Evolutionary conservation across 1,284 basidiomycete species (phyloP), one percentile per base, ranked within the genome.

Genomic region (Leccinum pachyderme): DNA sequence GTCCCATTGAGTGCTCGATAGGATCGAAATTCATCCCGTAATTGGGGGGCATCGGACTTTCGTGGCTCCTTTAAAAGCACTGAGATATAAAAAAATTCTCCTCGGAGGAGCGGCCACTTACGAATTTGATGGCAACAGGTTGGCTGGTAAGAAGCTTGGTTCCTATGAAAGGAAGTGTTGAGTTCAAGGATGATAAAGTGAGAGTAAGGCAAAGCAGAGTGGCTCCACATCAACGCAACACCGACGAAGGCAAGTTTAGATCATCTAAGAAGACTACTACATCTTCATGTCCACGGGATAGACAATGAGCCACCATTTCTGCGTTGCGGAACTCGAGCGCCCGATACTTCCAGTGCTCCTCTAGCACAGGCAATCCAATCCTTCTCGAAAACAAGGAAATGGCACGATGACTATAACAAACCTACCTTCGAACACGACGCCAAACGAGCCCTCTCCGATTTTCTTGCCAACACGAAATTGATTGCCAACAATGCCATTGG

Each of bases 91-190:
- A 62, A 49, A 58, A 49, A 39, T 7, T 41, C 52, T 56, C 51
- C 45, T 59, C 50, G 60, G 50, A 43, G 44, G 56, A 62, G 50
- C 48, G 54, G 56, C 51, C 55, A 80, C 89, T 60, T 64, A 95
- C 95, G 75, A 98, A 98, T 84, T 98, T 98, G 80, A 98, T 96
- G 56, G 95, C 96, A 59, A 98, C 93, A 1, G 93, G 93, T 64
- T 91, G 91, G 63, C 82, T 91, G 67, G 92, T 89, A 63, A 93
- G 80, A 60, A 96, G 79, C 74, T 97, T 96, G 54, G 87, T 87
- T 55, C 95, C 93, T 95, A 52, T 49, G 28, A 52, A 55, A 54
- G 27, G 28, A 50, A 52, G 44, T 6, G 32, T 58, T 69, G 46
- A 71, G 56, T 59, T 51, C 13, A 49, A 56, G 13, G 35, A 52